Base-by-base conservation (phyloP, 129 eudicot genomes). In the Arctium lappa region DNA sequence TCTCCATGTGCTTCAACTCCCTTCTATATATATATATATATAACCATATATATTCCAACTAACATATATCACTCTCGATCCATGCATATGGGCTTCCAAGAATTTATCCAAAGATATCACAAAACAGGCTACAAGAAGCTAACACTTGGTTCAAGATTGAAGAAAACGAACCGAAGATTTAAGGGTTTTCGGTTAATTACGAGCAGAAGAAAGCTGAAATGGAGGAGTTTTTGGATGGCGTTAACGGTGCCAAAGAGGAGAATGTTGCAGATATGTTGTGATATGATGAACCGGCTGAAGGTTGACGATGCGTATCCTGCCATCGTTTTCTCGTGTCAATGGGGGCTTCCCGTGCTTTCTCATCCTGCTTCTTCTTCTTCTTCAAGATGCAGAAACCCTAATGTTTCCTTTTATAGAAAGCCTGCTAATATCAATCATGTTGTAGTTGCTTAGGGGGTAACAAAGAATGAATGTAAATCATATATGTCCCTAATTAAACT, bases 331-430 rank as follows among this genome's bases (percentile, higher is more conserved):
- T 77, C 95, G 32, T 78, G 88, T 46, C 92, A 90, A 30, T 94
- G 92, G 94, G 98, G 97, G 60, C 91, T 94, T 85, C 94, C 98
- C 6, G 93, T 94, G 62, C 91, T 91, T 85, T 89, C 93, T 83
- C 93, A 94, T 87, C 86, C 91, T 8, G 15, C 13, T 44, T 44
- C 56, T 42, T 42, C 50, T 42, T 33, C 80, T 74, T 78, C 80
- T 86, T 72, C 71, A 33, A 88, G 74, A 33, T 83, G 82, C 63
- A 81, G 89, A 84, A 86, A 78, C 74, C 69, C 78, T 82, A 75
- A 80, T 33, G 40, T 88, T 34, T 82, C 65, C 15, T 53, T 80
- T 79, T 62, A 85, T 62, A 86, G 72, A 79, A 84, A 80, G 40
- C 56, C 84, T 40, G 70, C 18, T 73, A 72, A 63, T n/a, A 82